Percentiles rank a stretch among this genome's conserved stretches.
Evolutionary conservation across 768 basidiomycete genomes (phyloP).

Genomic region (Amanita thiersii): DNA sequence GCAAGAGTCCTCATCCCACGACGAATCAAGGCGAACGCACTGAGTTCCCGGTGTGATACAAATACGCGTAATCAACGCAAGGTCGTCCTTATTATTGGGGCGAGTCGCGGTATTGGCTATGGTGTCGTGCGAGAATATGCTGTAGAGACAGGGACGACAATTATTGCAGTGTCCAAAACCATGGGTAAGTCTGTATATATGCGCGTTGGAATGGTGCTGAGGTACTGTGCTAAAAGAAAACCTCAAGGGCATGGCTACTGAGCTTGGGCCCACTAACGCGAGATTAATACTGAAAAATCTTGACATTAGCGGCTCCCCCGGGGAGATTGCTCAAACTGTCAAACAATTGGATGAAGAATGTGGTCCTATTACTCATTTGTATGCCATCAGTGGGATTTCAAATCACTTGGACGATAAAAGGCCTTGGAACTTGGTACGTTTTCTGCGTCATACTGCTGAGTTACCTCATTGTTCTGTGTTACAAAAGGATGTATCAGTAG

Average conservation of each 20-base stretch:
- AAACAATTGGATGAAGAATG: constrained; percentile 16
- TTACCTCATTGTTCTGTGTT: neutral
- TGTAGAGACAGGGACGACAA: constrained; percentile 15
- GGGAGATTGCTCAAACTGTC: constrained; percentile 15
- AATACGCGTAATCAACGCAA: constrained; percentile 12
- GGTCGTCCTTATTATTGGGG: constrained; percentile 22
- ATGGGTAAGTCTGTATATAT: constrained; percentile 14
- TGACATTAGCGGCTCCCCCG: constrained; percentile 15
- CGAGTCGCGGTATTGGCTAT: constrained; percentile 19
- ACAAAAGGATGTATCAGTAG: constrained; percentile 15
- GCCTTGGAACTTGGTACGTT: constrained; percentile 16
- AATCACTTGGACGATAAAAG: constrained; percentile 15
- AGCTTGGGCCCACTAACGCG: constrained; percentile 16
- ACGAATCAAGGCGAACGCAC: neutral
- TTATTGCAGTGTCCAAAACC: constrained; percentile 19
- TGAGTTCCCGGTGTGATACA: neutral
- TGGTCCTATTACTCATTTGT: constrained; percentile 24
- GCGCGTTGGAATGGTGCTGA: neutral
- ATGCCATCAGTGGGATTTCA: constrained; percentile 20
- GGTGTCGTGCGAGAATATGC: constrained; percentile 21
- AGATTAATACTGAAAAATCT: constrained; percentile 16
- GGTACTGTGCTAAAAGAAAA: constrained; percentile 7
- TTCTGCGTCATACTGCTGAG: neutral
- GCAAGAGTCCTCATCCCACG: constrained; percentile 10
- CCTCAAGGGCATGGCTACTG: constrained; percentile 13